phyloP scores from a whole-genome alignment of 2,329 filamentous ascomycete genomes.

The Exophiala dermatitidis region DNA sequence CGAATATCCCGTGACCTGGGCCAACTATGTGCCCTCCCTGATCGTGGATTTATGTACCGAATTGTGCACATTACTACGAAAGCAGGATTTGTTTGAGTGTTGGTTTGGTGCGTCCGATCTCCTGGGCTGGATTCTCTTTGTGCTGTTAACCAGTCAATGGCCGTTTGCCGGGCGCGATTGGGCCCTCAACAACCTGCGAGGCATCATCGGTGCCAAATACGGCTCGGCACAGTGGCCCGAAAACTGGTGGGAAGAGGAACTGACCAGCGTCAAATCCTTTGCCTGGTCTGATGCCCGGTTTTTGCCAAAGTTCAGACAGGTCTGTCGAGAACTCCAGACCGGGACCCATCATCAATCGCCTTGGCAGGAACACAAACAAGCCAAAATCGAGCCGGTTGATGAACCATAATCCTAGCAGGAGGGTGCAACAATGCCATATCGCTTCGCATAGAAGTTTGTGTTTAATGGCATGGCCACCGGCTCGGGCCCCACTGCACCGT shows the following conservation, averaged over 20 bases:
- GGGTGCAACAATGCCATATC: no score
- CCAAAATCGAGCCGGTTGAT: background rate
- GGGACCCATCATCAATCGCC: background rate
- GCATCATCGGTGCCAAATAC: conserved; percentile 2
- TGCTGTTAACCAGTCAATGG: background rate
- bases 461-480: no score
- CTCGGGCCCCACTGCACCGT: background rate
- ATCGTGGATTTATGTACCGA: conserved; percentile 3
- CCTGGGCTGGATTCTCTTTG: conserved; percentile 7
- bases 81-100: conserved; percentile 3
- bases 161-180: conserved; percentile 1
- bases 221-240: background rate
- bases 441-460: no score
- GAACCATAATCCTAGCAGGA: background rate
- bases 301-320: background rate
- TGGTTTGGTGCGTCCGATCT: conserved; percentile 2
- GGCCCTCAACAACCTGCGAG: background rate
- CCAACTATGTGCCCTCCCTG: conserved; percentile 4
- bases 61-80: background rate
- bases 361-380: background rate
- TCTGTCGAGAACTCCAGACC: background rate
- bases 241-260: conserved; percentile 4
- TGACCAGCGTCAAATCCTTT: background rate
- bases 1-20: conserved; percentile 9
- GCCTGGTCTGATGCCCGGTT: background rate